Evolutionary conservation across 2,329 filamentous ascomycete genomes (phyloP), one percentile per base, ranked within the genome.

Genomic region (Penicillium sp.): DNA sequence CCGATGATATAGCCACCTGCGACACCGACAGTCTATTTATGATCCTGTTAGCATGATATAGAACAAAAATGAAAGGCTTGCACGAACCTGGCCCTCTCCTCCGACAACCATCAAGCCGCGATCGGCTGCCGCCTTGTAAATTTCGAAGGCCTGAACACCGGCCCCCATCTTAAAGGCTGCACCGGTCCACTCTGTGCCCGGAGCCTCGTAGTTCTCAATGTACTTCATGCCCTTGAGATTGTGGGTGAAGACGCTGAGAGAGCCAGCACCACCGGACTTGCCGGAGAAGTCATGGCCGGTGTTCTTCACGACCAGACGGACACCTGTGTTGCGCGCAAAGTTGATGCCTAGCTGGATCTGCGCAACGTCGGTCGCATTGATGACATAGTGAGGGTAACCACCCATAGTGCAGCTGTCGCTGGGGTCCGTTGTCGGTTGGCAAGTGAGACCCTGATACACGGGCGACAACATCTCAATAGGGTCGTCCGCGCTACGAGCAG

Each of bases 1-100:
- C 86, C 86, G 66, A 86, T 85, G 3, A 81, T 81, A 66, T 84
- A 90, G 0, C 87, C 87, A 31, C 87, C 87, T 0, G 84, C 82
- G 11, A 86, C 69, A 8, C 86, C 86, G 6, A 89, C 86, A 0
- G 83, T 84, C 17, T 80, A 80, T 9, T 26, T 0, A 5, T 11
- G n/a, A 47, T 13, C 2, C 11, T 21, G 4, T 56, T 30, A 56
- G 26, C 9, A 19, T 31, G 13, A 1, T 5, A 15, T 15, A 15
- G 13, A 41, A 15, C 13, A 5, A 41, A 1, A 21, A 30, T 44
- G 8, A 7, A 1, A 1, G 9, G 23, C 78, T 79, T 2, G 26
- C 51, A 41, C 61, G 41, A 44, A 60, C 61, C 52, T 58, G 55
- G 7, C 65, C 56, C 1, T 79, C 80, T 3, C 86, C 86, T 0